These are phyloP conservation scores for Helichrysum umbraculigerum DNA, from an alignment of 129 eudicot species.

Conservation along the genomic window DNA sequence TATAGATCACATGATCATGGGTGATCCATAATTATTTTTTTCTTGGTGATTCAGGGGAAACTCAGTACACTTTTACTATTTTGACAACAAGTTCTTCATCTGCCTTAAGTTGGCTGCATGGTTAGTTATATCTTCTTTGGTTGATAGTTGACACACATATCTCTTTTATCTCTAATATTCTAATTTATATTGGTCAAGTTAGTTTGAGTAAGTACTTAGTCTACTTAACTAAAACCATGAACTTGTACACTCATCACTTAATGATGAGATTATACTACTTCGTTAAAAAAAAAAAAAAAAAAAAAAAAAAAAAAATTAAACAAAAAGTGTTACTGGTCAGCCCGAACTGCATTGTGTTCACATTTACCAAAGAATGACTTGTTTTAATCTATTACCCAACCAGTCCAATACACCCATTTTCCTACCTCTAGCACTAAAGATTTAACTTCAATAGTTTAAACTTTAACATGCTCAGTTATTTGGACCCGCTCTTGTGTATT, in stretches of 20 bases:
- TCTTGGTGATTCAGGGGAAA: slow-evolving; percentile 66
- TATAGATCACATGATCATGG: neutral
- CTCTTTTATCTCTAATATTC: neutral
- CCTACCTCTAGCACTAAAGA: neutral
- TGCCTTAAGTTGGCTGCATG: slow-evolving; percentile 87
- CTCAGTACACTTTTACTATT: slow-evolving; percentile 77
- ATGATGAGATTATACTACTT: neutral
- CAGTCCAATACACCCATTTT: neutral
- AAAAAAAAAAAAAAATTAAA: neutral
- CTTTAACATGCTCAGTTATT: neutral
- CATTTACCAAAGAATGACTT: neutral
- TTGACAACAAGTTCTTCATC: slow-evolving; percentile 84
- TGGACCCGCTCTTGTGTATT: neutral
- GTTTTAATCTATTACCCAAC: neutral
- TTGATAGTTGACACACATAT: neutral
- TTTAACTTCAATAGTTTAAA: neutral
- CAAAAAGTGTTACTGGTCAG: neutral
- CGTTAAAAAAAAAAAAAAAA: neutral
- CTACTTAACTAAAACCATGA: neutral
- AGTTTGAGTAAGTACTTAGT: neutral
- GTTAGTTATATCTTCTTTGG: slow-evolving; percentile 43
- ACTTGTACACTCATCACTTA: neutral
- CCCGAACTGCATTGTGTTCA: neutral
- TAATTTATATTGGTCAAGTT: neutral
- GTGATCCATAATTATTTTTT: neutral